These are phyloP conservation scores for Cucumis melo DNA, from an alignment of 306 rosid species.

Conservation along the genomic window DNA sequence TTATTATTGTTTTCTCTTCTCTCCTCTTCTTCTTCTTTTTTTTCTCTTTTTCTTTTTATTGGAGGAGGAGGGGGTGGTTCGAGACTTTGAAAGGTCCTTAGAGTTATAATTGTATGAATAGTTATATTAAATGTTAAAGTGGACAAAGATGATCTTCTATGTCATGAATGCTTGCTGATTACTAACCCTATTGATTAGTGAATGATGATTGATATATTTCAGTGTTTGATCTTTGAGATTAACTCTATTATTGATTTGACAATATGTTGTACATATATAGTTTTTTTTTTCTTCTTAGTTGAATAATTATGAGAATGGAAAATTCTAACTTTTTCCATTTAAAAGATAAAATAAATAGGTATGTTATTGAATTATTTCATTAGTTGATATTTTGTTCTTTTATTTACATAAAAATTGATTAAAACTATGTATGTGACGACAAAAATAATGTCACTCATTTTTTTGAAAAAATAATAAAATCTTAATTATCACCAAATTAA, in stretches of 20 bases:
- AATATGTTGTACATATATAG: neutral
- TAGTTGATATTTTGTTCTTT: neutral
- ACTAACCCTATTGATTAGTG: neutral
- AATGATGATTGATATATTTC: neutral
- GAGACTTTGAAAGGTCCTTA: too few relatives aligned
- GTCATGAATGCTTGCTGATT: neutral
- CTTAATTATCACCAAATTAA: too few relatives aligned
- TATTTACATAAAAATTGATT: neutral
- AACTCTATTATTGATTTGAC: neutral
- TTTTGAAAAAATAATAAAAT: too few relatives aligned
- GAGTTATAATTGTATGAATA: too few relatives aligned
- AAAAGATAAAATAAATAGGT: neutral
- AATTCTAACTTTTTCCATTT: neutral
- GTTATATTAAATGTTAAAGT: neutral
- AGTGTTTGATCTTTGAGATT: neutral
- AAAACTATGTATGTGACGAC: neutral
- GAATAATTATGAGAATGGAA: neutral
- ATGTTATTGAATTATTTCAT: neutral
- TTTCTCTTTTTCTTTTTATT: too few relatives aligned
- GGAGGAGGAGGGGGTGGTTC: too few relatives aligned
- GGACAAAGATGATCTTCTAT: neutral
- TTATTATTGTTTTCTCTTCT: too few relatives aligned
- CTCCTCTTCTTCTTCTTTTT: too few relatives aligned
- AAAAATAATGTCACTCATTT: neutral
- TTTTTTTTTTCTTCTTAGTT: neutral